Evolutionary conservation across 2,329 filamentous ascomycete genomes (phyloP).

Genomic region (Truncatella angustata): DNA sequence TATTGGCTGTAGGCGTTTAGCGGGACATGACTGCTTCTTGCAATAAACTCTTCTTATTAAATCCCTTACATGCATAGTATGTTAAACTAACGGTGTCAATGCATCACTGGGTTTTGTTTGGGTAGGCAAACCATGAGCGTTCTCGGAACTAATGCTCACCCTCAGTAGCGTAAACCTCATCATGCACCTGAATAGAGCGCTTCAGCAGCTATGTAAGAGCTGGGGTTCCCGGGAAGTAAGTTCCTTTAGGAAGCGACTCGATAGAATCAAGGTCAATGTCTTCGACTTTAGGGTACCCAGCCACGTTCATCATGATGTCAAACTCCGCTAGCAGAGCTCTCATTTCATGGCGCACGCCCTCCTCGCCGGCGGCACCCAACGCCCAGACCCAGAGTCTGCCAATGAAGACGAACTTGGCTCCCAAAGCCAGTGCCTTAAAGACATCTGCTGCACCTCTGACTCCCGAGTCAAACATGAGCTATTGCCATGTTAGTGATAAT

Average conservation of each 20-base stretch:
- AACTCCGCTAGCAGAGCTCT: constrained; percentile 60
- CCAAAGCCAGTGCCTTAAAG: constrained; percentile 59
- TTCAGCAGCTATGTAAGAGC: constrained; percentile 6
- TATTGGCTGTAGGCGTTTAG: too few relatives aligned
- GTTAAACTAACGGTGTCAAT: too few relatives aligned
- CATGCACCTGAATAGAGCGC: too few relatives aligned
- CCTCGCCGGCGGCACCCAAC: constrained; percentile 57
- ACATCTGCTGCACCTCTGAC: constrained; percentile 56
- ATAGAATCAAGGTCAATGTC: constrained; percentile 46
- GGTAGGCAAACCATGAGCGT: too few relatives aligned
- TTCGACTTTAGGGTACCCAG: constrained; percentile 49
- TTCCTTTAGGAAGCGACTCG: constrained; percentile 41
- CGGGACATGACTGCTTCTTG: too few relatives aligned
- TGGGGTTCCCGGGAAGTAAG: constrained; percentile 27
- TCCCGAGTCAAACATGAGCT: constrained; percentile 61
- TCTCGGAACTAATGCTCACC: too few relatives aligned
- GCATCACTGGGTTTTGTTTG: too few relatives aligned
- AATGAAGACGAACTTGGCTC: constrained; percentile 61
- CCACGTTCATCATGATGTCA: constrained; percentile 60
- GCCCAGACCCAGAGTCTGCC: constrained; percentile 61
- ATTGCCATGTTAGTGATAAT: constrained; percentile 27
- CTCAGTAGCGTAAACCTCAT: too few relatives aligned
- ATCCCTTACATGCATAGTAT: too few relatives aligned
- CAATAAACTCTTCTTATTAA: too few relatives aligned
- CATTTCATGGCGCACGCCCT: constrained; percentile 61